These are phyloP conservation scores for Nematocida ausubeli DNA, from an alignment of 371 early-diverging fungal genomes.

Conservation along the genomic window DNA sequence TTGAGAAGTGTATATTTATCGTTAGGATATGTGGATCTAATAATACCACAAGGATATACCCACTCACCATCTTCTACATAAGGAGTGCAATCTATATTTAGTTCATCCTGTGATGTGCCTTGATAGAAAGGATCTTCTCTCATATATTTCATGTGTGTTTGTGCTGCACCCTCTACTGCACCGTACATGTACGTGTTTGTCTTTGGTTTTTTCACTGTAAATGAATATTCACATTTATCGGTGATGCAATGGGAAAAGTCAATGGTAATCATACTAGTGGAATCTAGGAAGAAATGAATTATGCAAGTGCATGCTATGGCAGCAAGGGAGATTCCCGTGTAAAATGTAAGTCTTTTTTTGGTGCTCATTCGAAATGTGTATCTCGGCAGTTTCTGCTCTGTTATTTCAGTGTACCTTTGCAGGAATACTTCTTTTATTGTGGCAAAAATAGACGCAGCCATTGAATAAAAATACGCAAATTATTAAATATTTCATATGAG, in stretches of 20 bases:
- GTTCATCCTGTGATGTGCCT: background rate
- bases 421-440: conserved; percentile 1
- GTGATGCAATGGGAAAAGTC: conserved; percentile 12
- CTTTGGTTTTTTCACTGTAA: background rate
- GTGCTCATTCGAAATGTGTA: conserved; percentile 12
- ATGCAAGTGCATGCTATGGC: background rate
- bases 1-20: conserved; percentile 11
- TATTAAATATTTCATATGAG: too few species aligned
- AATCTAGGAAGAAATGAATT: background rate
- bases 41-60: conserved; percentile 43
- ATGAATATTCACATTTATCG: conserved; percentile 11
- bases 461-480: background rate
- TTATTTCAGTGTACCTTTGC: conserved; percentile 13
- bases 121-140: background rate
- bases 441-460: background rate
- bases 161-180: conserved; percentile 28
- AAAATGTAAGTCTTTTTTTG: conserved; percentile 1
- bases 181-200: conserved; percentile 7
- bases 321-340: background rate
- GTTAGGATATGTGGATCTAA: conserved; percentile 16
- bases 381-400: conserved; percentile 40
- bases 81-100: background rate
- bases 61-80: conserved; percentile 28
- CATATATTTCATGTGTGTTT: conserved; percentile 35
- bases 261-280: conserved; percentile 3